Percentiles rank a stretch among this genome's conserved stretches.
phyloP scores from a whole-genome alignment of 208 protist genomes.

The Naegleria lovaniensis region DNA sequence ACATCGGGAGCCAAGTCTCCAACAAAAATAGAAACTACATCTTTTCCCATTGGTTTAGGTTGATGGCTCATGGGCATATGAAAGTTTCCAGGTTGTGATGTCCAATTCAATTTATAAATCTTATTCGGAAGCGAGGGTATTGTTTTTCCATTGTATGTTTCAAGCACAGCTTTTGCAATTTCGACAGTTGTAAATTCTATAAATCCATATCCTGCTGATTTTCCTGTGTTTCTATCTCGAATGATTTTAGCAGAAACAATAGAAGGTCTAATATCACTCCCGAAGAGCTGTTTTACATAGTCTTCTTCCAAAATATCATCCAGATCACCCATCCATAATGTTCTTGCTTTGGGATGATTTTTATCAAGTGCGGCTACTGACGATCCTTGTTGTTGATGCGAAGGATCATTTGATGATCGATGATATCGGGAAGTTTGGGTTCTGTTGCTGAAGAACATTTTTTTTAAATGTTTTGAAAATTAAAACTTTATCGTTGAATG shows the following conservation, averaged over 20 bases:
- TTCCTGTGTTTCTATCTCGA: neutral
- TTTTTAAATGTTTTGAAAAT: neutral
- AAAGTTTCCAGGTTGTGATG: neutral
- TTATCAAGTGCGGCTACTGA: neutral
- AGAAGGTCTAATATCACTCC: neutral
- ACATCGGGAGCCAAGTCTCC: conserved; percentile 23
- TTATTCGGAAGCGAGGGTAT: neutral
- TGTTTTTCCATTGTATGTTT: neutral
- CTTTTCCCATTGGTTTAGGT: neutral
- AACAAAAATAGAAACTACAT: conserved; percentile 15
- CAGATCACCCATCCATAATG: conserved; percentile 23
- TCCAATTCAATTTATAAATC: conserved; percentile 27
- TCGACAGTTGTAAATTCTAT: conserved; percentile 6
- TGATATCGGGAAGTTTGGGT: neutral
- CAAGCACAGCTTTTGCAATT: neutral
- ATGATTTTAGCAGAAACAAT: conserved; percentile 17
- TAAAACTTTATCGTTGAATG: neutral
- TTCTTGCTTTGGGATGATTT: neutral
- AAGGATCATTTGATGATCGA: neutral
- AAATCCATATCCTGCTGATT: conserved; percentile 24
- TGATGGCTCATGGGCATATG: too few species aligned
- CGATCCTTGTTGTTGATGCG: neutral
- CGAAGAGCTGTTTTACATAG: neutral
- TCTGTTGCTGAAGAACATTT: neutral
- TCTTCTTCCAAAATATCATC: conserved; percentile 22